phyloP scores from a whole-genome alignment of 2,329 filamentous ascomycete genomes.

The Parasarocladium wereldwijsianum region DNA sequence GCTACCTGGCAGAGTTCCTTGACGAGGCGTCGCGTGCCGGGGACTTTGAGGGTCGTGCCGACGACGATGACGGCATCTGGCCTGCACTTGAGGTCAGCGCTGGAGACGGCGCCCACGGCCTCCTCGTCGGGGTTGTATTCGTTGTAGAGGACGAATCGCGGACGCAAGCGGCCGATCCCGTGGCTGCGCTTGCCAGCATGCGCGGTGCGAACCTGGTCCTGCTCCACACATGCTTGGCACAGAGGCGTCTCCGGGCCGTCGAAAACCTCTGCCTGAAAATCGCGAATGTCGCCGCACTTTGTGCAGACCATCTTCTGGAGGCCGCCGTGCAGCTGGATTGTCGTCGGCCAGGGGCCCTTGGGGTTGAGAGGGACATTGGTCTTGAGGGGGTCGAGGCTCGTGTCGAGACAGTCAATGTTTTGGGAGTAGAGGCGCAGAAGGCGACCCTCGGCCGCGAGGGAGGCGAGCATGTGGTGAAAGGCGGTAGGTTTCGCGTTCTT shows the following conservation, averaged over 20 bases:
- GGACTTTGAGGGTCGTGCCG: conserved; percentile 89
- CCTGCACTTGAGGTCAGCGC: conserved; percentile 67
- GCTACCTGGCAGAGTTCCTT: conserved; percentile 82
- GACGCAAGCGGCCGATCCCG: conserved; percentile 77
- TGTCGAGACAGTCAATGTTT: conserved; percentile 94
- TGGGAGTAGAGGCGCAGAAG: conserved; percentile 87
- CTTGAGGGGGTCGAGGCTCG: conserved; percentile 60
- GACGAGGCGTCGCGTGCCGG: conserved; percentile 77
- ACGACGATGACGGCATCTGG: conserved; percentile 91
- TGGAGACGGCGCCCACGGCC: conserved; percentile 83
- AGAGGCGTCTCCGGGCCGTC: conserved; percentile 70
- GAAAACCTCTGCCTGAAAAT: conserved; percentile 69
- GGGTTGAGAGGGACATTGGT: conserved; percentile 68
- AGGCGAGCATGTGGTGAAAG: conserved; percentile 89
- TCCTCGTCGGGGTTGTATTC: conserved; percentile 94
- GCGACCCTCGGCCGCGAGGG: conserved; percentile 73
- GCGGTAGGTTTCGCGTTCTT: conserved; percentile 65
- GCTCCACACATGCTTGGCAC: conserved; percentile 59
- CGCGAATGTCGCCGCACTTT: conserved; percentile 66
- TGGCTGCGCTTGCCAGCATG: conserved; percentile 80
- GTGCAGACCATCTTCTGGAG: conserved; percentile 94
- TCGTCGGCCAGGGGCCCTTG: conserved; percentile 85
- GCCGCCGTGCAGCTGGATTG: conserved; percentile 86
- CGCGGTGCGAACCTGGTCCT: conserved; percentile 61
- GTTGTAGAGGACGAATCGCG: conserved; percentile 93